These are phyloP conservation scores for Shiraia sp. DNA, from an alignment of 2,329 filamentous ascomycete genomes.

Conservation along the genomic window DNA sequence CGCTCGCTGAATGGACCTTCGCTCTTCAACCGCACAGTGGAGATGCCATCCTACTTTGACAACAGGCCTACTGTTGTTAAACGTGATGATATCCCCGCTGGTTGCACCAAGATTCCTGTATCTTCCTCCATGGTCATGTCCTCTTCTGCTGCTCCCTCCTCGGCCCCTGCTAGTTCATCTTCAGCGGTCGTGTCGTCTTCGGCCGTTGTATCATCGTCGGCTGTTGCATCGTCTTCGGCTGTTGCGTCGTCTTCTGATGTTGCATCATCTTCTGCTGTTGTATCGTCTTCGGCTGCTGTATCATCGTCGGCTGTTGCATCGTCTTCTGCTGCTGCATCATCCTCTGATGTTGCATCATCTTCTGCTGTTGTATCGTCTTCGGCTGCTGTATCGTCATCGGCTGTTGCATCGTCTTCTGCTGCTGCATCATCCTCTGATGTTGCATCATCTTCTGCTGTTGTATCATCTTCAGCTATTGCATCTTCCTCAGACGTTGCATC, in stretches of 20 bases:
- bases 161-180: not conserved
- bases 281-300: not conserved
- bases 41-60: not conserved
- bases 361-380: not conserved
- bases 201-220: not conserved
- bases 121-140: not conserved
- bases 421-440: not conserved
- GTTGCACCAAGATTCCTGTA: slow-evolving; percentile 1
- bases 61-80: not conserved
- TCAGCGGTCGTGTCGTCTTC: not conserved
- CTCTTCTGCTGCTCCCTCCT: not conserved
- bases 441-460: not conserved
- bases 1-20: not conserved
- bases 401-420: not conserved
- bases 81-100: not conserved
- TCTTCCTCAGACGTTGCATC: not conserved
- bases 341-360: not conserved
- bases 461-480: not conserved
- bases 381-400: not conserved
- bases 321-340: not conserved
- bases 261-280: not conserved
- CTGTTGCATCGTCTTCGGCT: not conserved
- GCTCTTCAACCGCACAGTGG: not conserved
- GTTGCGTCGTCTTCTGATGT: not conserved
- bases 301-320: not conserved